phyloP scores from a whole-genome alignment of 768 basidiomycete genomes.

The Psilocybe cubensis region DNA sequence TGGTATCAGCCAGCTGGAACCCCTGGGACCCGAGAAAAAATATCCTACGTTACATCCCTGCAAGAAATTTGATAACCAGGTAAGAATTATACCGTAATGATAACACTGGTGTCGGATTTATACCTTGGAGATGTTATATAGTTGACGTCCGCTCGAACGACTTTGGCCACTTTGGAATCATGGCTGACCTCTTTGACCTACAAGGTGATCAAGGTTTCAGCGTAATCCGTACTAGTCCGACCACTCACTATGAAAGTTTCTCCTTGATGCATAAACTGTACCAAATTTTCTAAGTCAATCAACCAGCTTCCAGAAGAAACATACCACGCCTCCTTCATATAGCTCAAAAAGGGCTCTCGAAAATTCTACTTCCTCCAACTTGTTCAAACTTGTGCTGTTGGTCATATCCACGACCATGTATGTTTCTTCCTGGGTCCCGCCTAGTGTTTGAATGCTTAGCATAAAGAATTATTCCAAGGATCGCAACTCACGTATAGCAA shows the following conservation, averaged over 20 bases:
- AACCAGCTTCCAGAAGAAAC: constrained; percentile 18
- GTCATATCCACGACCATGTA: constrained; percentile 76
- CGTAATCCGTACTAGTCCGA: background rate
- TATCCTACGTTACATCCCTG: constrained; percentile 73
- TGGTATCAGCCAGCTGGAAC: background rate
- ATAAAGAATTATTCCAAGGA: background rate
- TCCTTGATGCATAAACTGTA: constrained; percentile 88
- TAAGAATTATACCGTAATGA: background rate
- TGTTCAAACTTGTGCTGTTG: constrained; percentile 33
- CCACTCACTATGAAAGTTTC: constrained; percentile 69
- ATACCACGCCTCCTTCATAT: constrained; percentile 87
- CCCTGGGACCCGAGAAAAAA: too few relatives aligned
- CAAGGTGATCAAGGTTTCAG: background rate
- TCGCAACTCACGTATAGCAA: constrained; percentile 61
- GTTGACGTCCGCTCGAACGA: constrained; percentile 76
- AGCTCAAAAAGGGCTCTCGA: constrained; percentile 86
- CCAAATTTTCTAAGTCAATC: background rate
- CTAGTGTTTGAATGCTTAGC: constrained; percentile 23
- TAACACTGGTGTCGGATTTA: constrained; percentile 7
- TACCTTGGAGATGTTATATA: constrained; percentile 80
- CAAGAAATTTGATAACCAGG: background rate
- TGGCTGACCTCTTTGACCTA: constrained; percentile 84
- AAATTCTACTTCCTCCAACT: constrained; percentile 83
- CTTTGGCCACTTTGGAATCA: constrained; percentile 71
- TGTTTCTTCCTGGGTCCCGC: constrained; percentile 74